Base-by-base conservation (phyloP, 345 rosid genomes). In the Noccaea bulbosa region DNA sequence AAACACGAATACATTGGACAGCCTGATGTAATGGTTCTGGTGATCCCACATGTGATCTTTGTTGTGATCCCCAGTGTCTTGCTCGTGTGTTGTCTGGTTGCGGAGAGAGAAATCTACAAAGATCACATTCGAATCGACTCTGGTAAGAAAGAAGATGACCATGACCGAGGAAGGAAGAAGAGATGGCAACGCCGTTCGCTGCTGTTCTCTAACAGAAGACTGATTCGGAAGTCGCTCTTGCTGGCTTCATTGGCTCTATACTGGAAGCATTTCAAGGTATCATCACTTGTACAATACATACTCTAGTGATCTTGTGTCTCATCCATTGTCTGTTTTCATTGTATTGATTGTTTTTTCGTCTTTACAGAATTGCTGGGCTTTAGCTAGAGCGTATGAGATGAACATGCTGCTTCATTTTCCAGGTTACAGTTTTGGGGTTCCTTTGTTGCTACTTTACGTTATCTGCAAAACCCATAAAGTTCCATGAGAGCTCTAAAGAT, bases 361-460 rank as follows among this genome's bases (percentile, higher is more conserved):
- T 4, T 58, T 17, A 35, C 91, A 94, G 99, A 86, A 74, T 58
- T 91, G 97, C 81, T 80, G 90, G 74, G 81, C 73, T 67, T 75
- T 91, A 22, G 77, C 80, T 73, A 86, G 84, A 80, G 99, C 96
- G 22, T 94, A 86, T 48, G 96, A 91, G 84, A 91, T 94, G 97
- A 94, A 91, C 45, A 7, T 57, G 62, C 51, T 88, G 34, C 45
- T 86, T 63, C 88, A 91, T 79, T 93, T 87, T 79, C 96, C 91
- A 3, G 89, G 74, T 27, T 94, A 91, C 68, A 50, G 91, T 80
- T 62, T 91, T 49, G 81, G 68, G 10, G 74, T 91, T 70, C 97
- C 99, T 27, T 41, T 84, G 38, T 71, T 86, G 77, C 59, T 91
- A 81, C 81, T 62, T 35, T 87, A 79, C 46, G 80, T 83, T 6